Evolutionary conservation across 768 basidiomycete genomes (phyloP), one percentile per base, ranked within the genome.

Genomic region (Lentinula aciculospora): DNA sequence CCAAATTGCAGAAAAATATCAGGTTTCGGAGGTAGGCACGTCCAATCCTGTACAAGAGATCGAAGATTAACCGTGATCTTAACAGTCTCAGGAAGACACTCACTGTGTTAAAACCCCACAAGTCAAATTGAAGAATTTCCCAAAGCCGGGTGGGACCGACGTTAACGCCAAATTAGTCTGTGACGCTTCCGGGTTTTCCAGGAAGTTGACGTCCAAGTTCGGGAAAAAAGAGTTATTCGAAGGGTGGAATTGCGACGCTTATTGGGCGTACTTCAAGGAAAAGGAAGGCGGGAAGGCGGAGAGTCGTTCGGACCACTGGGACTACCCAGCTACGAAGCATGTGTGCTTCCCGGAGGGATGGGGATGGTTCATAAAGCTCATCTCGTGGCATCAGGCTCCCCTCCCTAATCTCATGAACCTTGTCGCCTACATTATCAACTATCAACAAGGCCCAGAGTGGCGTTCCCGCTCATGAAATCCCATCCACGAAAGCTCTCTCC

Each of bases 311-410:
- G 42, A 44, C 42, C 42, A 44, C 21, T 44, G 42, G 42, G 42
- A 44, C 21, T 44, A 44, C 23, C 42, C 42, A 4, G 42, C 42
- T 27, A 62, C 61, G 19, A 62, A 46, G 39, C 61, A 62, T 21
- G 51, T 62, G 27, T 62, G 61, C 37, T 59, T 62, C 40, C 61
- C 61, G 6, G 61, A 62, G 45, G 61, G 61, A 28, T 62, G 61
- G 61, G 53, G 48, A 48, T 62, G 53, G 15, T 44, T 62, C 42
- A 62, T 62, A 23, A 54, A 58, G 25, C 49, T 62, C 9, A 39
- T 59, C 12, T 62, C 58, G 2, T 59, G 61, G 61, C 58, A 62
- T 31, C 54, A 56, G 8, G 56, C 61, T 21, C 58, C 58, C 3
- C 50, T 62, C 46, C 54, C 19, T 21, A 58, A 54, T 28, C 29